These are phyloP conservation scores for Penicillium paxilli DNA, from an alignment of 495 filamentous ascomycete genomes.

Conservation along the genomic window DNA sequence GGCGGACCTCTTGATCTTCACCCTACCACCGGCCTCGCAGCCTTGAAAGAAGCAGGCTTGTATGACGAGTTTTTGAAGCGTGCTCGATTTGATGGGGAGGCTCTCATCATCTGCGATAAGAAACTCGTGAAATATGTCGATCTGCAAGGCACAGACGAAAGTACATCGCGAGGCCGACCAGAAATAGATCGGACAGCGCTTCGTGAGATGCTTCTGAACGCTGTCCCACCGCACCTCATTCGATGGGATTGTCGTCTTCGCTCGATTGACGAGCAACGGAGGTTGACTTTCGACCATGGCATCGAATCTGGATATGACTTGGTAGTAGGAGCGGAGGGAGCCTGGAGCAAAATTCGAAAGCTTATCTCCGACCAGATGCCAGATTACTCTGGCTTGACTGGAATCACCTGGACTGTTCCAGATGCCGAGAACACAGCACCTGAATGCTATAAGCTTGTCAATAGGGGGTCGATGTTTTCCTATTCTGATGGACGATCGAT, in stretches of 20 bases:
- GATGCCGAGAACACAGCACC: slow-evolving; percentile 16
- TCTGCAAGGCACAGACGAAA: not conserved
- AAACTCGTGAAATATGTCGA: slow-evolving; percentile 14
- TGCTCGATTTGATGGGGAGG: slow-evolving; percentile 49
- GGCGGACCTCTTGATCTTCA: slow-evolving; percentile 61
- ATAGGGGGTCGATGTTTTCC: slow-evolving; percentile 16
- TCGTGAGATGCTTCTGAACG: slow-evolving; percentile 29
- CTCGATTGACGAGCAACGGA: slow-evolving; percentile 19
- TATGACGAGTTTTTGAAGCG: slow-evolving; percentile 46
- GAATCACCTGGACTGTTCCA: slow-evolving; percentile 14
- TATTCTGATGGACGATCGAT: slow-evolving; percentile 15
- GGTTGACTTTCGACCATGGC: slow-evolving; percentile 19
- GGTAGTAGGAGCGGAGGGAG: slow-evolving; percentile 62
- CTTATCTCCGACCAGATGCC: slow-evolving; percentile 47
- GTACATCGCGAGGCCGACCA: slow-evolving; percentile 18
- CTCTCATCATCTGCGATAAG: slow-evolving; percentile 19
- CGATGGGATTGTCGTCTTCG: slow-evolving; percentile 25
- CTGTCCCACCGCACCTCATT: slow-evolving; percentile 21
- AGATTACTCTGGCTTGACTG: slow-evolving; percentile 46
- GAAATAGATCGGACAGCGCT: slow-evolving; percentile 33
- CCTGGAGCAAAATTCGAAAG: slow-evolving; percentile 54
- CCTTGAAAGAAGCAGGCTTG: slow-evolving; percentile 50
- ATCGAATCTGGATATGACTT: slow-evolving; percentile 35
- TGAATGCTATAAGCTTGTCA: slow-evolving; percentile 6
- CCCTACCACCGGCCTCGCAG: slow-evolving; percentile 45